A percentile compares a stretch with the other conserved stretches of the same genome.
phyloP scores from a whole-genome alignment of 257 asterid species.

The Ocimum tenuiflorum region DNA sequence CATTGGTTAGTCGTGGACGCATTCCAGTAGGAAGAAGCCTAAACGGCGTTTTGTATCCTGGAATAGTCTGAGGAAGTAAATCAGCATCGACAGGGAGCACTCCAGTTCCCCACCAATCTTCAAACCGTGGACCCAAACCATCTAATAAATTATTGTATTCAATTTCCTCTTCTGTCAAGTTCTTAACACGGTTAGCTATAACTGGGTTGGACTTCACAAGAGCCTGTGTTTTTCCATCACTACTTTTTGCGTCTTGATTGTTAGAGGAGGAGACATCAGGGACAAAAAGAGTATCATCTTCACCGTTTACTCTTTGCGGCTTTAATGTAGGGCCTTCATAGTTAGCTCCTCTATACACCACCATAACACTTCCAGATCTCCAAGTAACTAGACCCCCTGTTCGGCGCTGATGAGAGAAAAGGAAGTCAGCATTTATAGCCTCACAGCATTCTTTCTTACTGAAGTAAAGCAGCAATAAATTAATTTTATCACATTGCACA shows the following conservation, averaged over 20 bases:
- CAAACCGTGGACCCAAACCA: conserved; percentile 93
- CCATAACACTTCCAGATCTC: conserved; percentile 99
- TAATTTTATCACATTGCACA: conserved; percentile 1
- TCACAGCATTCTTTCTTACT: conserved; percentile 15
- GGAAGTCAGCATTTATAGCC: conserved; percentile 19
- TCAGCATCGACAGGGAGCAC: conserved; percentile 97
- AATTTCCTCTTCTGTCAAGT: conserved; percentile 61
- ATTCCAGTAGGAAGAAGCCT: conserved; percentile 93
- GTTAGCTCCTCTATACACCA: conserved; percentile 81
- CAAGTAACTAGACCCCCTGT: conserved; percentile 87
- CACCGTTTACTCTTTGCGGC: conserved; percentile 39
- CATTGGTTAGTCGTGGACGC: conserved; percentile 83
- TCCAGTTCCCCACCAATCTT: conserved; percentile 99
- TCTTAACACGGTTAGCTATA: conserved; percentile 28
- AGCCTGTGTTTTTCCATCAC: conserved; percentile 25
- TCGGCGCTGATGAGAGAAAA: conserved; percentile 67
- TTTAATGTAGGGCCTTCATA: conserved; percentile 71
- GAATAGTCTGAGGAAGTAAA: conserved; percentile 76
- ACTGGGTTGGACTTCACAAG: conserved; percentile 36
- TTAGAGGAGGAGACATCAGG: conserved; percentile 60
- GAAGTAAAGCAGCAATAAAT: conserved; percentile 11
- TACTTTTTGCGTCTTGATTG: conserved; percentile 21
- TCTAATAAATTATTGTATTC: conserved; percentile 63
- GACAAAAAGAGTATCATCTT: conserved; percentile 53
- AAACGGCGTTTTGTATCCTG: conserved; percentile 87